A percentile compares a stretch with the other conserved stretches of the same genome.
These are phyloP conservation scores for Termitomyces titanicus DNA, from an alignment of 768 basidiomycete species.

Conservation along the genomic window DNA sequence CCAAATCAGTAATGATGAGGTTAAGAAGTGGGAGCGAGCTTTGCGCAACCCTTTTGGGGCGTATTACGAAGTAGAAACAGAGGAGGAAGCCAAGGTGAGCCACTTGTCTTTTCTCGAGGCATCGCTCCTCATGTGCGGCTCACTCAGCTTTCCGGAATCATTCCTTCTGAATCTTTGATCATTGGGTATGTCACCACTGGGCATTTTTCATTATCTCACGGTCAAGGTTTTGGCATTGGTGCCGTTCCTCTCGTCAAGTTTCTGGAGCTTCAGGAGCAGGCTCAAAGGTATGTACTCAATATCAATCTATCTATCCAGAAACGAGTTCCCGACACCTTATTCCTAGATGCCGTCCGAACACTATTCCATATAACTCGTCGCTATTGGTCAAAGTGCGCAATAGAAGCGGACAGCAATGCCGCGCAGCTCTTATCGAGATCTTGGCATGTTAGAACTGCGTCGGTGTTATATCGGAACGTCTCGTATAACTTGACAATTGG, in stretches of 20 bases:
- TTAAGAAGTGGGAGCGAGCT: conserved; percentile 41
- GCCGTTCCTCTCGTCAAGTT: conserved; percentile 57
- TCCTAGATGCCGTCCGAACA: conserved; percentile 24
- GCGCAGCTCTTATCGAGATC: conserved; percentile 43
- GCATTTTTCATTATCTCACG: conserved; percentile 74
- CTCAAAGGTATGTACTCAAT: conserved; percentile 24
- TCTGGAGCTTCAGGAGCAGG: conserved; percentile 50
- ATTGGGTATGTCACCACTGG: conserved; percentile 88
- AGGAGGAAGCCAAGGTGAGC: conserved; percentile 26
- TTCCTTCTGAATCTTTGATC: conserved; percentile 40
- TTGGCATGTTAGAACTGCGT: conserved; percentile 13
- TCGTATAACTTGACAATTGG: not conserved
- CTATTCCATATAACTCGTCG: conserved; percentile 20
- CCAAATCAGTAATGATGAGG: conserved; percentile 51
- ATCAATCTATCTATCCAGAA: not conserved
- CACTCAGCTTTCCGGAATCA: conserved; percentile 41
- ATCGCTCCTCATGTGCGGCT: not conserved
- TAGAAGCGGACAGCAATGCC: conserved; percentile 49
- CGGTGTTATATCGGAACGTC: not conserved
- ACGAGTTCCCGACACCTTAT: not conserved
- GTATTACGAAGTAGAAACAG: conserved; percentile 21
- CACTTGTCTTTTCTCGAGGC: not conserved
- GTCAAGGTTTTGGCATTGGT: conserved; percentile 75
- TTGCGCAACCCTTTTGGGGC: conserved; percentile 13
- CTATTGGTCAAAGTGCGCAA: conserved; percentile 66